Percentiles rank a stretch among this genome's conserved stretches.
These are phyloP conservation scores for Mycena chlorophos DNA, from an alignment of 768 basidiomycete species.

Conservation along the genomic window DNA sequence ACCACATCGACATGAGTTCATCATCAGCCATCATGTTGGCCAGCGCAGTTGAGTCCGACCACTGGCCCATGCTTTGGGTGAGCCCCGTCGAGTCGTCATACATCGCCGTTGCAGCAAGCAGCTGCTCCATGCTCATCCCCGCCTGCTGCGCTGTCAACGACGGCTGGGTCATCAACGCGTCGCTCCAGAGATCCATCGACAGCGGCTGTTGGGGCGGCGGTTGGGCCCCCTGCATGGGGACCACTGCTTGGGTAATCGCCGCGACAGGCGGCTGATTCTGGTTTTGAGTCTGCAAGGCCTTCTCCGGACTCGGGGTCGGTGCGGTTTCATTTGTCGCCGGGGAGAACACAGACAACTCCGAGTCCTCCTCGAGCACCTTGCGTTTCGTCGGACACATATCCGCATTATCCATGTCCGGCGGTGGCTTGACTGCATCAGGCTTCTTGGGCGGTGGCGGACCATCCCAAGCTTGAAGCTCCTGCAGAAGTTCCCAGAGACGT, in stretches of 20 bases:
- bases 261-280: not conserved
- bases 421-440: not conserved
- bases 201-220: not conserved
- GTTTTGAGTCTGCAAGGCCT: too few relatives aligned
- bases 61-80: conserved; percentile 5
- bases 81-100: conserved; percentile 16
- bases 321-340: too few relatives aligned
- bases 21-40: conserved; percentile 21
- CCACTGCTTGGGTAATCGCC: too few relatives aligned
- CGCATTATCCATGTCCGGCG: not conserved
- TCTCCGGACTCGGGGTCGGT: too few relatives aligned
- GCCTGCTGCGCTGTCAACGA: not conserved
- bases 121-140: conserved; percentile 16
- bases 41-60: conserved; percentile 14
- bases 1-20: conserved; percentile 17
- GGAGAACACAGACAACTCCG: conserved; percentile 6
- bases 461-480: conserved; percentile 20
- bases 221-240: conserved; percentile 4
- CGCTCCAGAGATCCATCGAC: conserved; percentile 12
- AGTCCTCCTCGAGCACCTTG: not conserved
- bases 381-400: conserved; percentile 16
- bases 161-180: not conserved
- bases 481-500: conserved; percentile 18
- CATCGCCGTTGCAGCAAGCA: conserved; percentile 15
- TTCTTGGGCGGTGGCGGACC: conserved; percentile 14